Evolutionary conservation across 345 rosid genomes (phyloP), one percentile per base, ranked within the genome.

Genomic region (Salix viminalis): DNA sequence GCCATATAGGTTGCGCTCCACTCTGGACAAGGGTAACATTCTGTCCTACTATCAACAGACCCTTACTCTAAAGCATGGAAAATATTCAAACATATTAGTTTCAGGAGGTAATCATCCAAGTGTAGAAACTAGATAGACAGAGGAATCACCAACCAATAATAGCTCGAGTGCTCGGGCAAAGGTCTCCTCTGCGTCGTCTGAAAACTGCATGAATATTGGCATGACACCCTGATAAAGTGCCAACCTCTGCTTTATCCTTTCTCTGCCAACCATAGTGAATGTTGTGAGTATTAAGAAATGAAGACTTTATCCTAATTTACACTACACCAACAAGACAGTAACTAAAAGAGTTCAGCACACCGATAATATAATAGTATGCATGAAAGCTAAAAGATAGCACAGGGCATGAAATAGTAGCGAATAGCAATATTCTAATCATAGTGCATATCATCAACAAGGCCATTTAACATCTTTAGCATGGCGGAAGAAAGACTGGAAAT

Each of bases 1-100:
- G 97, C 98, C 99, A 96, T 73, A 93, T 93, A 19, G 99, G 96
- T 67, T 91, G 99, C 0, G 98, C 90, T 14, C 99, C 99, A 44
- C 98, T 96, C 79, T 93, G 98, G 62, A 96, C 99, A 69, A 96
- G 94, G 28, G 96, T 96, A 30, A 96, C 91, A 26, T 85, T 67
- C 71, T 89, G 87, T 71, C 96, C 99, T 77, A 88, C 88, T 80
- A 76, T 81, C 81, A 93, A 76, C 82, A 91, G 84, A 70, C 88
- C 80, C 80, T 92, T 89, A 54, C 83, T 85, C 99, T 94, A 82
- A 26, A 85, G 60, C 79, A 80, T 70, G 18, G 62, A 28, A 67
- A 75, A 62, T 18, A 71, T 61, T 41, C 9, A 66, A 26, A 65
- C 28, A 75, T 23, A 34, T 76, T 46, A 54, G 62, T 48, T 36